phyloP scores from a whole-genome alignment of 2,329 filamentous ascomycete species.

The Ceratocystis huliohia region DNA sequence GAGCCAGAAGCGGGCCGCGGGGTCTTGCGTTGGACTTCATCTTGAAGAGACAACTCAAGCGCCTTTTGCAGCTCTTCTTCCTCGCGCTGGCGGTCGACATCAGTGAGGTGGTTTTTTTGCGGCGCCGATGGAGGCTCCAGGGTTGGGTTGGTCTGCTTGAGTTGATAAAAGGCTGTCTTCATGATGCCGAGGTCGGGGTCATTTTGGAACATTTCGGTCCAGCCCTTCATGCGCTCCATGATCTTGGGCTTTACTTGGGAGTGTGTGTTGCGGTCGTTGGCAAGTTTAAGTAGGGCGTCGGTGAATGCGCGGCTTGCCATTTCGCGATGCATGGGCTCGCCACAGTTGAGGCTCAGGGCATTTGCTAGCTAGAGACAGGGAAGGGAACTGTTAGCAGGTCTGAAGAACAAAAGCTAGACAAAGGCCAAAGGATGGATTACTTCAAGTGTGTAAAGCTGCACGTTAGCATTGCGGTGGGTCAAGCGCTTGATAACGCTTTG shows the following conservation, averaged over 20 bases:
- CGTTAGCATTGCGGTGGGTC: constrained; percentile 87
- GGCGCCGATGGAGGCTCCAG: constrained; percentile 86
- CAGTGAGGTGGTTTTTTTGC: constrained; percentile 81
- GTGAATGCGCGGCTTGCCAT: constrained; percentile 86
- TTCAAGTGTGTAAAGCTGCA: constrained; percentile 89
- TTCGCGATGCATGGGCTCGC: constrained; percentile 74
- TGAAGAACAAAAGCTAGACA: background rate
- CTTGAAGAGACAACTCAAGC: constrained; percentile 79
- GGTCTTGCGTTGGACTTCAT: constrained; percentile 54
- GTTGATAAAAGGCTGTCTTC: constrained; percentile 81
- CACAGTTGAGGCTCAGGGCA: constrained; percentile 84
- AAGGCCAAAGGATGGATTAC: constrained; percentile 31
- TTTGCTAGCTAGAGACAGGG: constrained; percentile 56
- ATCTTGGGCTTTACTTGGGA: constrained; percentile 96
- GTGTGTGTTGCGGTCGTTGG: constrained; percentile 90
- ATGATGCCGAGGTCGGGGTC: constrained; percentile 93
- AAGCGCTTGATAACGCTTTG: constrained; percentile 84
- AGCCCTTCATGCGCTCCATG: constrained; percentile 88
- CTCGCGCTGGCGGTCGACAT: constrained; percentile 82
- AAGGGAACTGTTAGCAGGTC: background rate
- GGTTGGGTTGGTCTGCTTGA: constrained; percentile 76
- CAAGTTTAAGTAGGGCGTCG: constrained; percentile 78
- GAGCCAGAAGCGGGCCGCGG: constrained; percentile 28
- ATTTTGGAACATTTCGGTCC: constrained; percentile 84
- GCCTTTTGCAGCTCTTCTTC: constrained; percentile 97